Percentiles rank a stretch among this genome's conserved stretches.
phyloP scores from a whole-genome alignment of 441 rosid species.

The Capsella rubella region DNA sequence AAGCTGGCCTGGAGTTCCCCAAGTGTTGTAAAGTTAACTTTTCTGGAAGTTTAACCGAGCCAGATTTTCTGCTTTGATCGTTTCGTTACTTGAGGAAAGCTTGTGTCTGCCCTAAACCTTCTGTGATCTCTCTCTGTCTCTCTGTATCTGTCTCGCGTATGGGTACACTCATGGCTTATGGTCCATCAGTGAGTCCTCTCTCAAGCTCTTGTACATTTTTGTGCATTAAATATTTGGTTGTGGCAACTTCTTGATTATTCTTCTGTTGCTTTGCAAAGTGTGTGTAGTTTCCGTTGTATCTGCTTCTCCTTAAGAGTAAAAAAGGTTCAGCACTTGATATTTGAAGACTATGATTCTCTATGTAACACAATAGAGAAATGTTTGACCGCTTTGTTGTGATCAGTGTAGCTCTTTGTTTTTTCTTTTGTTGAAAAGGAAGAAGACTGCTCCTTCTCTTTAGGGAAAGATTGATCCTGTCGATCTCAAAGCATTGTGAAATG shows the following conservation, averaged over 20 bases:
- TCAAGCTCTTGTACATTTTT: constrained; percentile 45
- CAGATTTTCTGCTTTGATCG: constrained; percentile 61
- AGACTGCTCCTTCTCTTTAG: not conserved
- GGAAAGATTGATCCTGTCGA: constrained; percentile 5
- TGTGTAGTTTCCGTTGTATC: constrained; percentile 36
- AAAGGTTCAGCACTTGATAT: constrained; percentile 17
- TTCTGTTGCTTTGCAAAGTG: constrained; percentile 33
- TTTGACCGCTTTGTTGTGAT: constrained; percentile 13
- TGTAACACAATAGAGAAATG: constrained; percentile 27
- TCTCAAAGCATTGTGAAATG: constrained; percentile 11
- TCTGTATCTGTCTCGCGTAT: constrained; percentile 16
- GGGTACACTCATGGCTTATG: constrained; percentile 30
- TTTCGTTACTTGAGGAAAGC: constrained; percentile 5
- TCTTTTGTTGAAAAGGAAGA: constrained; percentile 1
- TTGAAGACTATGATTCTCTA: constrained; percentile 26
- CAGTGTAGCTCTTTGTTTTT: constrained; percentile 25
- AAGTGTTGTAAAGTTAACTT: constrained; percentile 80
- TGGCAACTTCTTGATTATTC: constrained; percentile 26
- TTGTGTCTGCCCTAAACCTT: not conserved
- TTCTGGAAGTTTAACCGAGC: constrained; percentile 69
- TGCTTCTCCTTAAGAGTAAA: constrained; percentile 14
- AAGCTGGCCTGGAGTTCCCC: constrained; percentile 82
- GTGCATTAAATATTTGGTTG: constrained; percentile 33
- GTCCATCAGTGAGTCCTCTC: constrained; percentile 29
- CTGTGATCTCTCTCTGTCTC: constrained; percentile 24